phyloP scores from a whole-genome alignment of 495 filamentous ascomycete genomes.

The Lophiotrema nucula region DNA sequence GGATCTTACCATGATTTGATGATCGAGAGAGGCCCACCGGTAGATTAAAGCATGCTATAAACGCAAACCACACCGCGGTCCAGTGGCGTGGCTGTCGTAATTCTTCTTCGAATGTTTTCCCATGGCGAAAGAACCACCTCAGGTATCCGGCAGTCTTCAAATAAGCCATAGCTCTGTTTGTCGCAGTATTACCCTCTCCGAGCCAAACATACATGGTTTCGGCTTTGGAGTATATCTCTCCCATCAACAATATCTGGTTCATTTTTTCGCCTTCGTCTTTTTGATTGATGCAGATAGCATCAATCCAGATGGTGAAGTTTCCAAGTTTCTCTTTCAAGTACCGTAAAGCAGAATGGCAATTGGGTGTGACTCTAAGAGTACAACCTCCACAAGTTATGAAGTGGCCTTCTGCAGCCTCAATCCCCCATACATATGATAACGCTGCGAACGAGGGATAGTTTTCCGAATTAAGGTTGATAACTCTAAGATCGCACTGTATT shows the following conservation, averaged over 20 bases:
- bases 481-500: background rate
- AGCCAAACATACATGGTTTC: constrained; percentile 4
- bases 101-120: background rate
- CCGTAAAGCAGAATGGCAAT: constrained; percentile 4
- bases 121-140: constrained; percentile 3
- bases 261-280: background rate
- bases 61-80: background rate
- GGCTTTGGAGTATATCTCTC: constrained; percentile 7
- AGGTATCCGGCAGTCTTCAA: background rate
- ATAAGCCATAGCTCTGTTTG: constrained; percentile 7
- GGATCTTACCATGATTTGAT: no score
- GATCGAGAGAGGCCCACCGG: background rate
- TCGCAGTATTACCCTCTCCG: background rate
- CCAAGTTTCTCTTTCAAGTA: constrained; percentile 8
- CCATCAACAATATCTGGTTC: constrained; percentile 10
- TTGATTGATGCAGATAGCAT: no score
- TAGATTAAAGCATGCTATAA: background rate
- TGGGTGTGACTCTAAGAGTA: background rate
- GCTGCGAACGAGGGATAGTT: background rate
- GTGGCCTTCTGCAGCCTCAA: background rate
- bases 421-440: constrained; percentile 12
- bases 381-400: background rate
- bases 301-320: constrained; percentile 5
- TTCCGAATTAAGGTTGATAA: background rate
- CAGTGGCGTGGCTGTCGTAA: background rate